These are phyloP conservation scores for Cyberlindnera maclurae DNA, from an alignment of 805 yeast genomes.

Conservation along the genomic window DNA sequence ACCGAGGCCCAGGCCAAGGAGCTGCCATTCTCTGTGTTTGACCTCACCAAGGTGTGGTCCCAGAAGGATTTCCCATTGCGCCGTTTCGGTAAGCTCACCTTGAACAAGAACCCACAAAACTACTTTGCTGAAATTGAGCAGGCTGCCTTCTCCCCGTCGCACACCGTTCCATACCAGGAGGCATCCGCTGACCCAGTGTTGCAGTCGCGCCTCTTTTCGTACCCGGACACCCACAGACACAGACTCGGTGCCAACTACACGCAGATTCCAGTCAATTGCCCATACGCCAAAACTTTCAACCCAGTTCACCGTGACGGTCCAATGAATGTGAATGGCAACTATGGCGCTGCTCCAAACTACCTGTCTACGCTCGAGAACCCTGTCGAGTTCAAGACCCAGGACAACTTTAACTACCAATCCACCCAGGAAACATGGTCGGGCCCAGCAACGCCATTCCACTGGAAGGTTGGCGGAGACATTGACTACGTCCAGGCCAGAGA, in stretches of 20 bases:
- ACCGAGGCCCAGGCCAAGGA: constrained; percentile 72
- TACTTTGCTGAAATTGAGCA: constrained; percentile 86
- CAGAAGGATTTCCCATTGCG: constrained; percentile 81
- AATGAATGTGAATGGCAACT: constrained; percentile 61
- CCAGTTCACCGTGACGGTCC: constrained; percentile 84
- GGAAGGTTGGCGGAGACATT: constrained; percentile 61
- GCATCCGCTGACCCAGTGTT: constrained; percentile 80
- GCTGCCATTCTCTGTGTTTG: constrained; percentile 77
- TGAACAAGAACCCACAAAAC: constrained; percentile 80
- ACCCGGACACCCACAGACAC: constrained; percentile 82
- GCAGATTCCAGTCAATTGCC: constrained; percentile 88
- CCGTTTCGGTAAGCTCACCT: constrained; percentile 70
- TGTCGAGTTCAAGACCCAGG: constrained; percentile 21
- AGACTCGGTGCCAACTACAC: constrained; percentile 68
- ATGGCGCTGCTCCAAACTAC: constrained; percentile 75
- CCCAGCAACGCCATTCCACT: constrained; percentile 79
- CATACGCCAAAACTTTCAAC: constrained; percentile 49
- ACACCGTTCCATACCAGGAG: constrained; percentile 79
- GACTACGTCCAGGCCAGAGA: constrained; percentile 76
- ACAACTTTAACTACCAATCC: constrained; percentile 35
- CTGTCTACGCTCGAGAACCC: constrained; percentile 41
- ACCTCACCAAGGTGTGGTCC: constrained; percentile 91
- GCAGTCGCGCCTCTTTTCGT: constrained; percentile 74
- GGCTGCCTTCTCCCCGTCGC: constrained; percentile 80
- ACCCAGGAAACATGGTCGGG: constrained; percentile 80